These are phyloP conservation scores for Cryptococcus sp. DNA, from an alignment of 1,284 basidiomycete genomes.

Conservation along the genomic window DNA sequence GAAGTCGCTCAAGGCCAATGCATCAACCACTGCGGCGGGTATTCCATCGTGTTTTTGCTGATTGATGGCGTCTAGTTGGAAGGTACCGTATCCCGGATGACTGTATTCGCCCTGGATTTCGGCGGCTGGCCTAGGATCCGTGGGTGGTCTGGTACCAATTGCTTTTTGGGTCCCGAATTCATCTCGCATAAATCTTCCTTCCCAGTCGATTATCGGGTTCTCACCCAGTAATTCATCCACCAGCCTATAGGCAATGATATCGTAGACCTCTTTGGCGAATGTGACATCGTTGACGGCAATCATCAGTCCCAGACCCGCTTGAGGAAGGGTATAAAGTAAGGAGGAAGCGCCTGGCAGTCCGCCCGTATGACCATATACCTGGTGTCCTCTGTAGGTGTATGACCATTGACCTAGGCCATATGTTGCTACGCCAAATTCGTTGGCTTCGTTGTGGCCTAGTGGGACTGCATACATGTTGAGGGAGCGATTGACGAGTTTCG, in stretches of 20 bases:
- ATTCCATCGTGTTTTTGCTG: neutral
- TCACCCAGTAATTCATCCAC: constrained; percentile 21
- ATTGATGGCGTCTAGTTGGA: constrained; percentile 3
- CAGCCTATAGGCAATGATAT: constrained; percentile 14
- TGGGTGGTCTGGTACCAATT: neutral
- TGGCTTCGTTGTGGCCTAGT: neutral
- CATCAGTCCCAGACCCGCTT: constrained; percentile 16
- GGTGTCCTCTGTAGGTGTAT: constrained; percentile 24
- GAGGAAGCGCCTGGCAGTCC: constrained; percentile 25
- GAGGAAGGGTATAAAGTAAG: constrained; percentile 14
- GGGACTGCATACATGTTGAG: constrained; percentile 6
- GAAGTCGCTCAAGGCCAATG: neutral
- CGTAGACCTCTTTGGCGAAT: constrained; percentile 13
- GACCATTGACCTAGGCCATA: constrained; percentile 26
- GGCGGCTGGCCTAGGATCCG: constrained; percentile 1
- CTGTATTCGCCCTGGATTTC: constrained; percentile 15
- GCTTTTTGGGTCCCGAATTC: neutral
- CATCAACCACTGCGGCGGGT: neutral
- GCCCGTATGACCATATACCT: constrained; percentile 21
- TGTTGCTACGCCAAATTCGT: constrained; percentile 10
- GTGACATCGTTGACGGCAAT: constrained; percentile 26
- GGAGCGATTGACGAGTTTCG: constrained; percentile 9
- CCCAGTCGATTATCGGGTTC: constrained; percentile 21
- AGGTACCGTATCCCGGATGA: constrained; percentile 16
- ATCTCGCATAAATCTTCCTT: constrained; percentile 6